Evolutionary conservation across 106 monocot species (phyloP), one percentile per base, ranked within the genome.

Genomic region (Apostasia shenzhenica): DNA sequence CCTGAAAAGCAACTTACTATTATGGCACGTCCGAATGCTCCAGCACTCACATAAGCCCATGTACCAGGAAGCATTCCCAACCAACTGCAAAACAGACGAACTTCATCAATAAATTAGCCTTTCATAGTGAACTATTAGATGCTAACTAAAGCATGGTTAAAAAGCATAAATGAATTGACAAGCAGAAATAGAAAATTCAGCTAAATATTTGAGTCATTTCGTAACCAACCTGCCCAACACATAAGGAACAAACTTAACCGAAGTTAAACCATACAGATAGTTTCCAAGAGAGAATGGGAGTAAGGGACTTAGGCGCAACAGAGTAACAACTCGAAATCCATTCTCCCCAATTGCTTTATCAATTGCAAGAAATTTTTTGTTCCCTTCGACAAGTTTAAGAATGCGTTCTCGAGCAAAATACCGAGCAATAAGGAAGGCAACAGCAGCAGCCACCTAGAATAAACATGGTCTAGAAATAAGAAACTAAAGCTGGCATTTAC

Each of bases 261-360:
- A 95, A 72, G 95, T 95, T 78, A 95, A 79, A 58, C 95, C 95
- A 82, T 95, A 95, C 13, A 95, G 70, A 70, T 95, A 95, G 73
- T 95, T 95, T 60, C 95, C 95, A 77, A 95, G 71, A 63, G 95
- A 91, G 56, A 95, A 95, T 8, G 95, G 95, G 49, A 95, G 90
- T 57, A 95, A 73, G n/a, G 95, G 95, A 49, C 95, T 95, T 66
- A 95, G 67, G 7, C 95, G 91, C 51, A 95, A 82, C 6, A 95
- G 86, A 57, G 91, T 88, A 61, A 95, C 95, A 73, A 95, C 82
- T 79, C 80, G 89, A 54, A 95, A 95, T 11, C 95, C 95, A 78
- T 95, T 91, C 59, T 95, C 95, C 63, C 95, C 95, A 48, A 95
- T 95, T 41, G 95, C 95, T 79, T 88, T 91, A 77, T 95, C 95